Base-by-base conservation (phyloP, 75 land plant genomes). In the Selaginella moellendorffii region DNA sequence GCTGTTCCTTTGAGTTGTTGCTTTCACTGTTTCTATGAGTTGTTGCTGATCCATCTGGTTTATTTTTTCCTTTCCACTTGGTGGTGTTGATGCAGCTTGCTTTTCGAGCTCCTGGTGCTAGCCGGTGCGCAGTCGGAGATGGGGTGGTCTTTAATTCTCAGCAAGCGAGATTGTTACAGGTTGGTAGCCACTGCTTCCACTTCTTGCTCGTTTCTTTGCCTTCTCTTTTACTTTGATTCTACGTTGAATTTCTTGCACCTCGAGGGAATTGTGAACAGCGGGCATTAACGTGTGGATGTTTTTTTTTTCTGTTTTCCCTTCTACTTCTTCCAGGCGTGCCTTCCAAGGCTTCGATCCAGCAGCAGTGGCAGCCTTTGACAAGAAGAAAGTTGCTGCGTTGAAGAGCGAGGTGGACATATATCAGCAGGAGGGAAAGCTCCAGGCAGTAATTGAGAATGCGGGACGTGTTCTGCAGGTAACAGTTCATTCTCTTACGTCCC, bases 291-390 rank as follows among this genome's bases (percentile, higher is more conserved):
- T n/a, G n/a, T n/a, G n/a, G n/a, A n/a, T n/a, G n/a, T n/a, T n/a
- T n/a, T n/a, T n/a, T n/a, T n/a, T n/a, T n/a, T n/a, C n/a, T n/a
- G n/a, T n/a, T n/a, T n/a, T n/a, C n/a, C n/a, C n/a, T n/a, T n/a
- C n/a, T n/a, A n/a, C n/a, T n/a, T n/a, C n/a, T n/a, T n/a, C n/a
- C 24, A 56, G 59, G n/a, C 23, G 25, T 56, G 59, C 59, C 8
- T 56, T 56, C 19, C 8, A 21, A 25, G 59, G 24, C n/a, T 56
- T 56, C 59, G 59, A 56, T 24, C 59, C 59, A 21, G 59, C n/a
- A 19, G 59, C 24, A 25, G 59, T 56, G 5, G 59, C 59, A 56
- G 24, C 23, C 24, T 56, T 56, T 24, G 59, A 56, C 24, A 19
- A 56, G 24, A 56, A 56, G 9, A 56, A 56, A 19, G 24, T 56